Conservation (phyloP, 2,329 filamentous ascomycete species). For the Apiospora koreana region DNA sequence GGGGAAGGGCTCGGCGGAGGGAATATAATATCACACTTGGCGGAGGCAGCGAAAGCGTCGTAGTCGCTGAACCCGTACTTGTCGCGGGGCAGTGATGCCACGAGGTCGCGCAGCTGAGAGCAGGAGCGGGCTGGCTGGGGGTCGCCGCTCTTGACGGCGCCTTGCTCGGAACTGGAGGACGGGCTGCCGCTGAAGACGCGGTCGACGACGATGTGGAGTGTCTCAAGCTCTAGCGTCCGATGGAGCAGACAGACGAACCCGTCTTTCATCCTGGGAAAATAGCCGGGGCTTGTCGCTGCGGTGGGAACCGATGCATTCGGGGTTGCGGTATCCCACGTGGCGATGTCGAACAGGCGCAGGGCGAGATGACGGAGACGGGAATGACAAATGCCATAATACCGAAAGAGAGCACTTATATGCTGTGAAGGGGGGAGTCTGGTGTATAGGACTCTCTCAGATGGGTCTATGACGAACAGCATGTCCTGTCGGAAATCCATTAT, state of each 20-base stretch:
- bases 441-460: no score
- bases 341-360: not conserved
- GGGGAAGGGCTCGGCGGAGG: not conserved
- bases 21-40: not conserved
- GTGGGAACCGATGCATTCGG: no score
- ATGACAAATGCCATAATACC: no score
- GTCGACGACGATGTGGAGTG: not conserved
- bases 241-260: not conserved
- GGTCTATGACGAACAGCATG: not conserved
- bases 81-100: not conserved
- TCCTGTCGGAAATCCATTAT: not conserved
- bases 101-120: not conserved
- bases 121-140: accelerated
- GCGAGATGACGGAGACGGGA: no score
- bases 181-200: not conserved
- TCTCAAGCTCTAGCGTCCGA: not conserved
- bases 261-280: no score
- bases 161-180: not conserved
- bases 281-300: no score
- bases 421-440: no score
- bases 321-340: not conserved
- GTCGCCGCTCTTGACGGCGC: not conserved
- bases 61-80: not conserved
- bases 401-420: no score
- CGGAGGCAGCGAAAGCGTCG: not conserved